These are phyloP conservation scores for Plasmodium ovale DNA, from an alignment of 169 alveolate genomes.

Conservation along the genomic window DNA sequence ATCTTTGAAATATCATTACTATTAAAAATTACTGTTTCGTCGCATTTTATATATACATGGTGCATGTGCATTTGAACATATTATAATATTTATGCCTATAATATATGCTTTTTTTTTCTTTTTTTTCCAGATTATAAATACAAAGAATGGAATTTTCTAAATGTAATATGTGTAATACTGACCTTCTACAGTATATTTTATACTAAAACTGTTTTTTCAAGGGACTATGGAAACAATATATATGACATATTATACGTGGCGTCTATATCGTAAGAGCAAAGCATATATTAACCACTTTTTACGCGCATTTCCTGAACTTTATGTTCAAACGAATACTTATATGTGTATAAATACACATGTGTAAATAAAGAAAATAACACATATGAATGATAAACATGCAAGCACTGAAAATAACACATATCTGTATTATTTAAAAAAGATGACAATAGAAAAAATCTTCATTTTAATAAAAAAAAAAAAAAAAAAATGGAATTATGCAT, in stretches of 20 bases:
- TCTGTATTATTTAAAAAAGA: neutral
- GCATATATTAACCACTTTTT: conserved; percentile 11
- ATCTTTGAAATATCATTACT: neutral
- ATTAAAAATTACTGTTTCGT: conserved; percentile 9
- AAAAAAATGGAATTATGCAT: neutral
- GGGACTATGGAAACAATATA: conserved; percentile 72
- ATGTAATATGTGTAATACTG: conserved; percentile 55
- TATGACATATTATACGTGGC: conserved; percentile 67
- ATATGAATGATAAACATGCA: neutral
- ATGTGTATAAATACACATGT: neutral
- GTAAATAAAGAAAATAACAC: neutral
- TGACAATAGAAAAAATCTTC: neutral
- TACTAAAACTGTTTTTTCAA: conserved; percentile 65
- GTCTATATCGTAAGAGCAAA: conserved; percentile 64
- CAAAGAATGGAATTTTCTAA: conserved; percentile 69
- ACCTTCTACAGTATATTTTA: conserved; percentile 70
- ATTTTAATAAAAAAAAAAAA: neutral
- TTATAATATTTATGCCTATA: neutral
- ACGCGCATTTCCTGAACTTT: neutral
- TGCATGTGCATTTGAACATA: neutral
- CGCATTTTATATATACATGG: neutral
- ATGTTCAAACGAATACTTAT: neutral
- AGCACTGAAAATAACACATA: neutral
- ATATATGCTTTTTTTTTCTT: neutral
- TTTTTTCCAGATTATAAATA: conserved; percentile 43